phyloP scores from a whole-genome alignment of 2,329 filamentous ascomycete genomes.

The Graphiopsis chlorocephala region DNA sequence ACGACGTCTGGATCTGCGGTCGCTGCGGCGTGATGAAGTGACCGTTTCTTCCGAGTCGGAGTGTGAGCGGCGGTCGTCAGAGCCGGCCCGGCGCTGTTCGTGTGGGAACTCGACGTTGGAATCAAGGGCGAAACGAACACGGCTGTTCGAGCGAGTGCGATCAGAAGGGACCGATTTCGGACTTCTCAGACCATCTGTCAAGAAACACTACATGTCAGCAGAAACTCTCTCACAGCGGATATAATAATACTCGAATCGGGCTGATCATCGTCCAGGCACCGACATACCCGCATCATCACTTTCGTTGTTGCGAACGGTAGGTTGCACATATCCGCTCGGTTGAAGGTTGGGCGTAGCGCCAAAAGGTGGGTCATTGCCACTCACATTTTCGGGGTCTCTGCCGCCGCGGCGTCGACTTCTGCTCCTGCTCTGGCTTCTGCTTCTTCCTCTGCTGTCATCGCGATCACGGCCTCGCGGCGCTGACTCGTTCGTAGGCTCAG shows the following conservation, averaged over 20 bases:
- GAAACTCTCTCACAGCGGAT: not conserved
- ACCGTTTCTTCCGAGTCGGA: slow-evolving; percentile 16
- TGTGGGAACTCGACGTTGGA: slow-evolving; percentile 31
- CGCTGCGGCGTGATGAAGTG: slow-evolving; percentile 26
- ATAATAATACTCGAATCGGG: slow-evolving; percentile 11
- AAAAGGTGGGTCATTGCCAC: slow-evolving; percentile 29
- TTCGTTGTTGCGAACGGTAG: slow-evolving; percentile 5
- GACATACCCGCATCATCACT: slow-evolving; percentile 25
- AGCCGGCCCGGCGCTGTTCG: slow-evolving; percentile 21
- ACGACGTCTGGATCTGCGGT: slow-evolving; percentile 26
- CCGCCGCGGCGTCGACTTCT: slow-evolving; percentile 26
- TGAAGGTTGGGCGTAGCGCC: slow-evolving; percentile 1
- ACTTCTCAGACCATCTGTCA: slow-evolving; percentile 32
- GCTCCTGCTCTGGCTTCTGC: slow-evolving; percentile 28
- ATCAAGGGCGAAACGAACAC: slow-evolving; percentile 33
- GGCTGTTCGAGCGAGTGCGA: slow-evolving; percentile 27
- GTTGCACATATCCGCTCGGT: not conserved
- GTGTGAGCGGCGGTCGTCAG: slow-evolving; percentile 12
- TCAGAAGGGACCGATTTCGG: slow-evolving; percentile 14
- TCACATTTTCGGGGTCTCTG: slow-evolving; percentile 49
- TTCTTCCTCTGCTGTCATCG: slow-evolving; percentile 26
- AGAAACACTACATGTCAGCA: slow-evolving; percentile 9
- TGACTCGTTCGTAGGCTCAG: slow-evolving; percentile 20
- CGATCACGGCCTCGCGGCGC: slow-evolving; percentile 20
- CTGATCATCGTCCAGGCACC: slow-evolving; percentile 12